Percentiles rank a stretch among this genome's conserved stretches.
These are phyloP conservation scores for Hexamita inflata DNA, from an alignment of 208 protist genomes.

Conservation along the genomic window DNA sequence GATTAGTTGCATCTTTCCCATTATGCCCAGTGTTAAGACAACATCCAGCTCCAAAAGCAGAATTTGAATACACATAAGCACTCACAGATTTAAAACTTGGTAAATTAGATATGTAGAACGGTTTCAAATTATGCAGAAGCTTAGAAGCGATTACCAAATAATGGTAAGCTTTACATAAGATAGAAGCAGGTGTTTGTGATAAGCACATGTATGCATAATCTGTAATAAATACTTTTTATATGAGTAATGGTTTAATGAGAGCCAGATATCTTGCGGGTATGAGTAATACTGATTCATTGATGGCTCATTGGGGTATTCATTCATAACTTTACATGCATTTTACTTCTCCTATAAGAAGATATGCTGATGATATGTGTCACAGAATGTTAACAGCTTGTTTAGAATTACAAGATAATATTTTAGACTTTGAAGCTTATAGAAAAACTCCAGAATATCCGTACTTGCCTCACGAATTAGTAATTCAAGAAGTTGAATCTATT, in stretches of 20 bases:
- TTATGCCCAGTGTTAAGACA: neutral
- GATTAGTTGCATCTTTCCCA: constrained; percentile 1
- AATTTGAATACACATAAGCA: neutral
- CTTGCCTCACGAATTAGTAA: too few relatives aligned
- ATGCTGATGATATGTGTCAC: constrained; percentile 32
- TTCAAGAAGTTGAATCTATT: too few relatives aligned
- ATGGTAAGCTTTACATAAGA: neutral
- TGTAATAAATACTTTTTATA: neutral
- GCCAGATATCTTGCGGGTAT: neutral
- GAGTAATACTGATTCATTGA: neutral
- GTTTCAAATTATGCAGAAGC: neutral
- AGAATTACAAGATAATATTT: neutral
- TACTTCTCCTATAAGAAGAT: constrained; percentile 33
- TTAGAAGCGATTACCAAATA: neutral
- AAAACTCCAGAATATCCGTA: too few relatives aligned
- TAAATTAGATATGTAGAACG: neutral
- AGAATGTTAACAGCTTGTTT: neutral
- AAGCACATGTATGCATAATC: neutral
- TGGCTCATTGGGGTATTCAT: constrained; percentile 19
- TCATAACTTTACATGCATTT: constrained; percentile 29
- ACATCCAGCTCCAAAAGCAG: constrained; percentile 18
- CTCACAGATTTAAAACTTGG: neutral
- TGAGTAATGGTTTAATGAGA: neutral
- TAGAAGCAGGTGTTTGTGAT: neutral
- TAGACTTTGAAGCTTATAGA: too few relatives aligned